These are phyloP conservation scores for Fusarium musae DNA, from an alignment of 2,329 filamentous ascomycete species.

Conservation along the genomic window DNA sequence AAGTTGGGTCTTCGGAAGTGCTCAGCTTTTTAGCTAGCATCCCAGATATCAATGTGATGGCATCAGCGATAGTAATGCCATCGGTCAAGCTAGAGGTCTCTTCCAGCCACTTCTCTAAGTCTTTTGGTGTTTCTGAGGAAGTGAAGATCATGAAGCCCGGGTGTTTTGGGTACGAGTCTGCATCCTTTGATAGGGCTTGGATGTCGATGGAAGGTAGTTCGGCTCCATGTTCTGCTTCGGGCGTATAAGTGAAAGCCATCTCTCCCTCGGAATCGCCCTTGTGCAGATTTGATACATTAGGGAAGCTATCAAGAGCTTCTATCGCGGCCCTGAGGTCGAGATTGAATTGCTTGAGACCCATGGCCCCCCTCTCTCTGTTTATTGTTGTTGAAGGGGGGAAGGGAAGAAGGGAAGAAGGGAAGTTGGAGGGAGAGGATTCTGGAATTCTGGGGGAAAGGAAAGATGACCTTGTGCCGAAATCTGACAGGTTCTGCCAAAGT, in stretches of 20 bases:
- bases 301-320: slow-evolving; percentile 50
- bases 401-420: not conserved
- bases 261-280: slow-evolving; percentile 78
- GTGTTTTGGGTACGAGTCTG: slow-evolving; percentile 52
- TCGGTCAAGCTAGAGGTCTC: slow-evolving; percentile 48
- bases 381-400: not conserved
- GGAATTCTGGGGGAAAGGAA: not conserved
- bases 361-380: slow-evolving; percentile 46
- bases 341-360: slow-evolving; percentile 75
- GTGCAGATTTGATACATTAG: slow-evolving; percentile 64
- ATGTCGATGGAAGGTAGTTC: slow-evolving; percentile 49
- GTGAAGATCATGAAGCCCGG: slow-evolving; percentile 58
- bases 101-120: slow-evolving; percentile 58
- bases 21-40: slow-evolving; percentile 24
- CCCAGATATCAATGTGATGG: slow-evolving; percentile 29
- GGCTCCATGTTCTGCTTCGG: slow-evolving; percentile 42
- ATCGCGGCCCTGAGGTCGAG: slow-evolving; percentile 61
- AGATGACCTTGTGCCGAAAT: not conserved
- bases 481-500: not conserved
- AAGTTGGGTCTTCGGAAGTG: not conserved
- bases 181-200: slow-evolving; percentile 51
- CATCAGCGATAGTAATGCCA: slow-evolving; percentile 44
- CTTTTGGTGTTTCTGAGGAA: slow-evolving; percentile 50
- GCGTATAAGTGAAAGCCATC: slow-evolving; percentile 71
- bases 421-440: not conserved